Conservation (phyloP, 2,329 filamentous ascomycete genomes). For the Pestalotiopsis fici region DNA sequence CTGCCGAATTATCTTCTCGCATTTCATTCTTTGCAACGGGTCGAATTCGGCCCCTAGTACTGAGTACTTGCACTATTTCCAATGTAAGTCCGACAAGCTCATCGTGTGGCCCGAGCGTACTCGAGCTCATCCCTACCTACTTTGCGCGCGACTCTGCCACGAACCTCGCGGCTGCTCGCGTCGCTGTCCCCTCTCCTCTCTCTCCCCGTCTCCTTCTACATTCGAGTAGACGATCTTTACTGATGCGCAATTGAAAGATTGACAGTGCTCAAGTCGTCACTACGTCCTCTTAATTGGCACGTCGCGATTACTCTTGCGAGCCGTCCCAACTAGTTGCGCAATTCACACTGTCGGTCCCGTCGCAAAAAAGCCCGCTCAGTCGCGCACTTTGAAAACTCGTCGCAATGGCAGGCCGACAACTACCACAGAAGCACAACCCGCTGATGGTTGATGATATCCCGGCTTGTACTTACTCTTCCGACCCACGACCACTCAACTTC, state of each 20-base stretch:
- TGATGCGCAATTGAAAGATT: background rate
- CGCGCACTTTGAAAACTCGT: background rate
- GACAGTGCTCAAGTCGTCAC: background rate
- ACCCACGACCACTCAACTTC: slow-evolving; percentile 8
- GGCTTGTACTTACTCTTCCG: slow-evolving; percentile 48
- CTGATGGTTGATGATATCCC: slow-evolving; percentile 67
- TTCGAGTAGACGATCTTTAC: background rate
- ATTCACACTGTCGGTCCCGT: background rate
- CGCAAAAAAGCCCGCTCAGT: background rate
- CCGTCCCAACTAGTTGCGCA: background rate
- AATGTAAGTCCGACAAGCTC: background rate
- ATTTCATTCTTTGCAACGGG: background rate
- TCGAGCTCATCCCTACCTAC: slow-evolving; percentile 4
- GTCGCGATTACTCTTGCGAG: background rate
- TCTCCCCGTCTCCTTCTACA: background rate
- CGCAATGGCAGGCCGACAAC: slow-evolving; percentile 43
- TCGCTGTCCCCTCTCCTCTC: background rate
- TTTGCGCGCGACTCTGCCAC: slow-evolving; percentile 11
- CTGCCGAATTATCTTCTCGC: background rate
- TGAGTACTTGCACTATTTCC: too few species aligned
- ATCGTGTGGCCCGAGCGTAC: slow-evolving; percentile 7
- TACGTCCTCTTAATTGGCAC: background rate
- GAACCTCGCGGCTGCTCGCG: slow-evolving; percentile 7
- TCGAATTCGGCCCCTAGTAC: background rate
- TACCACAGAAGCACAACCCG: slow-evolving; percentile 66